Conservation (phyloP, 257 asterid species). For the Rhazya stricta region DNA sequence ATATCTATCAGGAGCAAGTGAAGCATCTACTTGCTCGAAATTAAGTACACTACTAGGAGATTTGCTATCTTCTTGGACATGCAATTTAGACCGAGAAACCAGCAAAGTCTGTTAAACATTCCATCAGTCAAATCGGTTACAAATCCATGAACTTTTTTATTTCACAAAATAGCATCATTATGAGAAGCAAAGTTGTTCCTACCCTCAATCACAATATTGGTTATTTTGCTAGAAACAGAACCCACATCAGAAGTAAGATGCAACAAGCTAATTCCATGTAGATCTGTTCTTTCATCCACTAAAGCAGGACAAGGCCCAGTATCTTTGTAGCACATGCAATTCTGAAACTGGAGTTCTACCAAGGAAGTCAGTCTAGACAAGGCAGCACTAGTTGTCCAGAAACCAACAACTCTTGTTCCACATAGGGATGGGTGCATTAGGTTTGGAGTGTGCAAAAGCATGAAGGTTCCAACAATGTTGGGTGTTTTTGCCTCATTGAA, state of each 20-base stretch:
- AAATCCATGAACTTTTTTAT: not conserved
- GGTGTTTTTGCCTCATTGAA: slow-evolving; percentile 20
- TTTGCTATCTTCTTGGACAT: slow-evolving; percentile 32
- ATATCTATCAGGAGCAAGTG: slow-evolving; percentile 7
- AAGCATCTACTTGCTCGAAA: slow-evolving; percentile 24
- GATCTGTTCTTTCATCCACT: slow-evolving; percentile 17
- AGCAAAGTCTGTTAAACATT: not conserved
- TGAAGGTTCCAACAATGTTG: slow-evolving; percentile 21
- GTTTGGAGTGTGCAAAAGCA: slow-evolving; percentile 28
- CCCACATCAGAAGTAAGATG: slow-evolving; percentile 8
- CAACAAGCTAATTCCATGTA: slow-evolving; percentile 14
- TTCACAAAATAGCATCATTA: not conserved
- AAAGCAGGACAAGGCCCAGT: slow-evolving; percentile 27
- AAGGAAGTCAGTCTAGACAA: slow-evolving; percentile 27
- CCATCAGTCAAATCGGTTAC: not conserved
- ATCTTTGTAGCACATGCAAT: slow-evolving; percentile 21
- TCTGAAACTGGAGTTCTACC: slow-evolving; percentile 28
- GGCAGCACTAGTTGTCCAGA: slow-evolving; percentile 27
- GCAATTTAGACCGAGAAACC: slow-evolving; percentile 24
- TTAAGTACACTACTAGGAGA: slow-evolving; percentile 32
- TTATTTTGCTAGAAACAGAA: not conserved
- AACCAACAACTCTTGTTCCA: slow-evolving; percentile 31
- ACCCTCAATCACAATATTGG: slow-evolving; percentile 29
- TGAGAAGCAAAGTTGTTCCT: not conserved
- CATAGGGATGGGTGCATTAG: slow-evolving; percentile 24